Percentiles rank a stretch among this genome's conserved stretches.
These are phyloP conservation scores for Eleusine indica DNA, from an alignment of 176 grass and related monocot genomes.

Conservation along the genomic window DNA sequence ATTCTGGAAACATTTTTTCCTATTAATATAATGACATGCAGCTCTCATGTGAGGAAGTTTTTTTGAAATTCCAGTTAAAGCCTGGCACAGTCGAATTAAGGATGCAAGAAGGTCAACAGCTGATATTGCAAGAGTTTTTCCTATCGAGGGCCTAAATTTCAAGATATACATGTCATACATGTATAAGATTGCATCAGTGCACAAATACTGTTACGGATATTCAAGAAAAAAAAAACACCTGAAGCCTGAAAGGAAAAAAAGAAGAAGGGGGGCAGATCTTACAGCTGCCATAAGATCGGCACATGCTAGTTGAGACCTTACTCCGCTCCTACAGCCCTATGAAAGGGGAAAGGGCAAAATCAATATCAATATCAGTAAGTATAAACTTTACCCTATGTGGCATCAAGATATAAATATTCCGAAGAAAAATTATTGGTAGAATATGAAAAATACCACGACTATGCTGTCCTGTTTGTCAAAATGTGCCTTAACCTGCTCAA, in stretches of 20 bases:
- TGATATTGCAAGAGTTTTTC: not conserved
- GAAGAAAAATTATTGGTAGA: not conserved
- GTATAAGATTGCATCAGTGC: not conserved
- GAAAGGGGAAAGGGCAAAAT: not conserved
- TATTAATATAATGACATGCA: not conserved
- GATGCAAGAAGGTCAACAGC: not conserved
- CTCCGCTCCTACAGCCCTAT: slow-evolving; percentile 72
- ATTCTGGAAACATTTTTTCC: not conserved
- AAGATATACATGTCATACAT: not conserved
- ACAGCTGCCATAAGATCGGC: slow-evolving; percentile 66
- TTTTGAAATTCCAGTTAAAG: not conserved
- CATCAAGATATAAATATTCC: not conserved
- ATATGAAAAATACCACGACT: slow-evolving; percentile 55
- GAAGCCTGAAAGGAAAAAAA: not conserved
- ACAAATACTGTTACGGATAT: not conserved
- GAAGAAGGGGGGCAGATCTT: not conserved
- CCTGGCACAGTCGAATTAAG: not conserved
- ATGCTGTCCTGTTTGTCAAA: slow-evolving; percentile 63
- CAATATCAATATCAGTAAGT: not conserved
- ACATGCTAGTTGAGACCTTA: slow-evolving; percentile 58
- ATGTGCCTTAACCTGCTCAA: slow-evolving; percentile 47
- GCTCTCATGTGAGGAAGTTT: not conserved
- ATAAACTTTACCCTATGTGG: not conserved
- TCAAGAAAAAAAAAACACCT: not conserved
- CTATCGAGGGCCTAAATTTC: not conserved